These are phyloP conservation scores for Fomitopsis palustris DNA, from an alignment of 1,284 basidiomycete genomes.

Conservation along the genomic window DNA sequence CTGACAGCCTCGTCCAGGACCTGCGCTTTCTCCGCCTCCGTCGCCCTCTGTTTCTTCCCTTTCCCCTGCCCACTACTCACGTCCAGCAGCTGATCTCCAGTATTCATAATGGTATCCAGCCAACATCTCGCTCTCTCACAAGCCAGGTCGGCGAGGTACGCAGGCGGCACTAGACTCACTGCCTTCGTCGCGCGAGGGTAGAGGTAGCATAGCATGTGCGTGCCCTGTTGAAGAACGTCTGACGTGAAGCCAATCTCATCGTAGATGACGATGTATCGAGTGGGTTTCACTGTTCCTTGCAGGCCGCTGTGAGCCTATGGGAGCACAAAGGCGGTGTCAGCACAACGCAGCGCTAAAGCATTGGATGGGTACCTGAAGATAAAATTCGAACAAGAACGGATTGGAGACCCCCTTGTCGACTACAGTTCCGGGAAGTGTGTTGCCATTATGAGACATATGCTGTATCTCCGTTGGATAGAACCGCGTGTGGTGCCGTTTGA, in stretches of 20 bases:
- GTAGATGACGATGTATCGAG: constrained; percentile 74
- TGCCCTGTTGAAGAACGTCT: constrained; percentile 67
- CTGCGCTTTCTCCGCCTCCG: constrained; percentile 5
- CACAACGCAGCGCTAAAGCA: not conserved
- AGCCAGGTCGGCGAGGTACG: constrained; percentile 75
- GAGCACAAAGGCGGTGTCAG: not conserved
- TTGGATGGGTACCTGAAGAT: constrained; percentile 47
- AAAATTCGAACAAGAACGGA: constrained; percentile 73
- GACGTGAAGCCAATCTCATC: constrained; percentile 63
- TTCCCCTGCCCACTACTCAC: not conserved
- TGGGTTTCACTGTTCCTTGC: constrained; percentile 62
- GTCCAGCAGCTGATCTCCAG: constrained; percentile 21
- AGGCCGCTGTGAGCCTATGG: constrained; percentile 56
- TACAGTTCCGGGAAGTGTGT: constrained; percentile 71
- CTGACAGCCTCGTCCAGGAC: constrained; percentile 43
- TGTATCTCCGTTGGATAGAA: constrained; percentile 52
- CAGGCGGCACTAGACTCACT: constrained; percentile 71
- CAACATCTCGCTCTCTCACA: constrained; percentile 73
- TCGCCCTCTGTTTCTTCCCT: not conserved
- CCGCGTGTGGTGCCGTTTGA: constrained; percentile 75
- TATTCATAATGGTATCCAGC: constrained; percentile 60
- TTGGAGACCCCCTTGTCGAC: constrained; percentile 72
- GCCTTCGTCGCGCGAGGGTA: constrained; percentile 77
- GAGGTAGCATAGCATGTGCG: constrained; percentile 60
- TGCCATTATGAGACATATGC: constrained; percentile 58